These are phyloP conservation scores for Eucalyptus pauciflora DNA, from an alignment of 345 rosid species.

Conservation along the genomic window DNA sequence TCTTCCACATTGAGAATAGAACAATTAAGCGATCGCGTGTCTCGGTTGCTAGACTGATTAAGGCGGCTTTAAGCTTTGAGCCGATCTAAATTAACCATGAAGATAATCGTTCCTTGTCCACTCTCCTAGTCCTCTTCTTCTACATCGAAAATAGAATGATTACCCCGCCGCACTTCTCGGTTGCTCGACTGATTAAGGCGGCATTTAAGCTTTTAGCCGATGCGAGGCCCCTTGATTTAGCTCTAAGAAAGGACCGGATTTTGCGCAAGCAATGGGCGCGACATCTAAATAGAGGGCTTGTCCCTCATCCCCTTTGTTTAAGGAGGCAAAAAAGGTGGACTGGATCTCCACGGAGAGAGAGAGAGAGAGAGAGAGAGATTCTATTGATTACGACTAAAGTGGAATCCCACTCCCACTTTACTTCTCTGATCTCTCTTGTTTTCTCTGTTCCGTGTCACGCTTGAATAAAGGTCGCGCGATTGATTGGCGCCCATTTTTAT, in stretches of 20 bases:
- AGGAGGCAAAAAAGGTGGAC: neutral
- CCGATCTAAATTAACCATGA: neutral
- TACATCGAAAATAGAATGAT: neutral
- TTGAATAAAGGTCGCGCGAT: neutral
- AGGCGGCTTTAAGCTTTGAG: neutral
- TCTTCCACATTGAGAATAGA: neutral
- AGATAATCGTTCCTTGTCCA: neutral
- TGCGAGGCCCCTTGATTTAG: neutral
- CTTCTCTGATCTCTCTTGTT: neutral
- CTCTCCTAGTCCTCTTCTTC: neutral
- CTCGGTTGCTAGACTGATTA: neutral
- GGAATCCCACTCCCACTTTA: neutral
- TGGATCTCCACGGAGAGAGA: neutral
- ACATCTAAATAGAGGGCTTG: neutral
- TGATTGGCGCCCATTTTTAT: neutral
- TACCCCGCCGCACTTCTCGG: neutral
- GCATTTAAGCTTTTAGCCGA: neutral
- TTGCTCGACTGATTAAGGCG: neutral
- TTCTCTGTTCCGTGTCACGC: neutral
- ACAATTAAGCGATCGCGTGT: neutral
- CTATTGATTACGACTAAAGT: neutral
- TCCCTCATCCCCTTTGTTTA: neutral
- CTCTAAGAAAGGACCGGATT: neutral
- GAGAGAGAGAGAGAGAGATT: neutral
- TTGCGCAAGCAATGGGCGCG: neutral